A percentile compares a stretch with the other conserved stretches of the same genome.
phyloP scores from a whole-genome alignment of 768 basidiomycete species.

The Favolaschia claudopus region DNA sequence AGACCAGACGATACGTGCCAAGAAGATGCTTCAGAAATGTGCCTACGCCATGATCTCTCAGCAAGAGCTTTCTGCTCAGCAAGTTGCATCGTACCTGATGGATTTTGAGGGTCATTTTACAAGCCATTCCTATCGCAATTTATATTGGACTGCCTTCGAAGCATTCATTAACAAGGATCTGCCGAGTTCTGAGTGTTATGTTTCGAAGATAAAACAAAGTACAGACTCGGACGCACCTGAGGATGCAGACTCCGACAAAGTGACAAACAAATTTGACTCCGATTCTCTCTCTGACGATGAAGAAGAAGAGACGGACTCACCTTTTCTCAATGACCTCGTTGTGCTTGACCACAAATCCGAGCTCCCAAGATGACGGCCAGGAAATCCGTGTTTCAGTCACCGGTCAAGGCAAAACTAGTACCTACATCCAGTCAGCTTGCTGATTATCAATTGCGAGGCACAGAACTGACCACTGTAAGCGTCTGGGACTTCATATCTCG shows the following conservation, averaged over 20 bases:
- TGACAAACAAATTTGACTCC: no score
- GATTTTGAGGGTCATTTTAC: constrained; percentile 36
- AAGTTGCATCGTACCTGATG: constrained; percentile 32
- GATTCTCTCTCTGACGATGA: no score
- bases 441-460: constrained; percentile 34
- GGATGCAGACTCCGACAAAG: no score
- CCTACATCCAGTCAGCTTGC: constrained; percentile 20
- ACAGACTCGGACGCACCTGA: no score
- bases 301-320: not conserved
- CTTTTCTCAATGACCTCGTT: constrained; percentile 5
- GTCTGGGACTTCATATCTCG: constrained; percentile 39
- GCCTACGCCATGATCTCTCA: no score
- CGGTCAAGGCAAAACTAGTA: constrained; percentile 19
- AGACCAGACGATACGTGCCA: not conserved
- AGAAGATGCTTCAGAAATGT: constrained; percentile 32
- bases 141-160: constrained; percentile 39
- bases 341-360: not conserved
- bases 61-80: constrained; percentile 38
- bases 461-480: constrained; percentile 18
- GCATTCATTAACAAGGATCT: no score
- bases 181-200: no score
- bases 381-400: constrained; percentile 18
- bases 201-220: no score
- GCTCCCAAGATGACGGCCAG: constrained; percentile 1
- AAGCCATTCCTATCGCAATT: constrained; percentile 28